Conservation (phyloP, 805 yeast genomes). For the Debaryomyces hansenii region DNA sequence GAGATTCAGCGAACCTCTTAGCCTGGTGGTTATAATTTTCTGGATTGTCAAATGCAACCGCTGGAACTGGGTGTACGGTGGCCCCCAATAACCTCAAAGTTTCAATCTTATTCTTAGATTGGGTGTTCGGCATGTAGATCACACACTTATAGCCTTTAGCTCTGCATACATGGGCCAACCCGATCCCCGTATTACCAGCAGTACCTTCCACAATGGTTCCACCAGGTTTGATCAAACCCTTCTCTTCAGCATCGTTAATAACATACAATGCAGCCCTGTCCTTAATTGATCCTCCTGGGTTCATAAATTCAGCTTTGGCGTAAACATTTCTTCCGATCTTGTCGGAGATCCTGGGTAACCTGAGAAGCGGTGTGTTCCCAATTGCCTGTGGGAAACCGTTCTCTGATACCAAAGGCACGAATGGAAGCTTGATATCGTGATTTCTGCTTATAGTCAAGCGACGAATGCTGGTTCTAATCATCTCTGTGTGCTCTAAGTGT, state of each 20-base stretch:
- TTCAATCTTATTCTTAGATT: conserved; percentile 76
- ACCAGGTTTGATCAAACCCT: conserved; percentile 65
- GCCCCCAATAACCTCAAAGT: conserved; percentile 77
- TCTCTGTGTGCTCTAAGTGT: background rate
- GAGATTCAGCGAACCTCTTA: conserved; percentile 72
- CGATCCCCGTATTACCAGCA: conserved; percentile 96
- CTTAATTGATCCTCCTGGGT: conserved; percentile 92
- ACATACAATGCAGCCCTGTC: conserved; percentile 85
- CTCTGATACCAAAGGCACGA: conserved; percentile 64
- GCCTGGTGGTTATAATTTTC: conserved; percentile 87
- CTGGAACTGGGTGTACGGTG: conserved; percentile 86
- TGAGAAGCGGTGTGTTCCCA: conserved; percentile 88
- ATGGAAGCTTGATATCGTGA: conserved; percentile 33
- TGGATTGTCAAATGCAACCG: conserved; percentile 79
- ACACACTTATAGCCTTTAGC: conserved; percentile 82
- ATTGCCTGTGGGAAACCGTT: conserved; percentile 78
- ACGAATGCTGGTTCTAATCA: background rate
- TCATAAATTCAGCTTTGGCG: conserved; percentile 90
- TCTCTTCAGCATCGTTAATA: conserved; percentile 73
- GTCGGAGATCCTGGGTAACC: conserved; percentile 23
- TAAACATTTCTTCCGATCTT: conserved; percentile 48
- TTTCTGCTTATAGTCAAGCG: conserved; percentile 2
- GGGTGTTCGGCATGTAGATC: conserved; percentile 90
- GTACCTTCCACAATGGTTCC: conserved; percentile 93
- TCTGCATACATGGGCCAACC: conserved; percentile 78